phyloP scores from a whole-genome alignment of 192 early-diverging fungal genomes.

The Coemansia aciculifera region DNA sequence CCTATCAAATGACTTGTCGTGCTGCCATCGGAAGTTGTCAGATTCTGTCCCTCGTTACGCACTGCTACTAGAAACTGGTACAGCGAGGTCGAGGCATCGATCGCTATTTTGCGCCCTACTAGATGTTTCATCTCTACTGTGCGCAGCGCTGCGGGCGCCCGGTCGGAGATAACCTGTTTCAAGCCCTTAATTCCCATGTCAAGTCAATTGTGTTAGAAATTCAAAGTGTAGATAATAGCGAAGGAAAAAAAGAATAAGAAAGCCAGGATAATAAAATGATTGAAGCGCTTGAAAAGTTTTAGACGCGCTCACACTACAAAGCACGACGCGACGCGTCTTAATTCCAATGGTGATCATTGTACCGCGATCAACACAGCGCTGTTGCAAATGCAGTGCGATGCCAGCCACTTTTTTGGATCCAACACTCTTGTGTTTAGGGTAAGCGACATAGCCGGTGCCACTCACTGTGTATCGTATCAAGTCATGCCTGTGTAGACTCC shows the following conservation, averaged over 20 bases:
- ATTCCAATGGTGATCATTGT: background rate
- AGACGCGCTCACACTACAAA: background rate
- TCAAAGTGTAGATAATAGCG: background rate
- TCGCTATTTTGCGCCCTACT: constrained; percentile 93
- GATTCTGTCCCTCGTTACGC: constrained; percentile 84
- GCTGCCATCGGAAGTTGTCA: constrained; percentile 87
- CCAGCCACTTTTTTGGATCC: background rate
- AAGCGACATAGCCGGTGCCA: too few relatives aligned
- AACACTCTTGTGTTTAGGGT: background rate
- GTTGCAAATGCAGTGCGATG: background rate
- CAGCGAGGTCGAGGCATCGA: constrained; percentile 96
- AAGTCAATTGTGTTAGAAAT: background rate
- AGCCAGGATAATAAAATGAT: background rate
- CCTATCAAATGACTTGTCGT: constrained; percentile 98
- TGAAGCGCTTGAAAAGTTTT: background rate
- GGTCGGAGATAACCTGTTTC: constrained; percentile 88
- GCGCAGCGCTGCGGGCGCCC: constrained; percentile 82
- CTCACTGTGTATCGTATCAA: too few relatives aligned
- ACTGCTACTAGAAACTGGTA: constrained; percentile 99
- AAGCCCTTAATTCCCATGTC: constrained; percentile 83
- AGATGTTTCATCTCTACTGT: constrained; percentile 83
- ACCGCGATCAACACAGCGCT: background rate
- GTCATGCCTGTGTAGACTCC: too few relatives aligned
- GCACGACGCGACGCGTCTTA: background rate
- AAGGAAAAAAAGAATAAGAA: background rate